Base-by-base conservation (phyloP, 108 stramenopile species). In the Schizochytrium sp. region DNA sequence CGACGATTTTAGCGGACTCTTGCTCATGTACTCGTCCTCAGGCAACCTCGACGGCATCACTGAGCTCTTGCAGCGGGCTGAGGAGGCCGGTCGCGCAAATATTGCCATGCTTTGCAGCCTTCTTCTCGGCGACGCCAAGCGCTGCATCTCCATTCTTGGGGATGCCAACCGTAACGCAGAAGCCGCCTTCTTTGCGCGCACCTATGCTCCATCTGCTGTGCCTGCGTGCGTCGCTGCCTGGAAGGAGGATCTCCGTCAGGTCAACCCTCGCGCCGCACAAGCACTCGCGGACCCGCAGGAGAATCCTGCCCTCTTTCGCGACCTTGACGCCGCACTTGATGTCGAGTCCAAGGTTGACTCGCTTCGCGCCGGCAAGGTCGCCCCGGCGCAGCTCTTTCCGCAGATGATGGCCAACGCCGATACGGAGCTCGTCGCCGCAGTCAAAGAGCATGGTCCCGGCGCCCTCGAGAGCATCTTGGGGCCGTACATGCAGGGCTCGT, bases 171-270 rank as follows among this genome's bases (percentile, higher is more conserved):
- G 99, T 45, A 89, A 98, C n/a, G 98, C 99, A 0, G 98, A 99
- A 91, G 98, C 99, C 58, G 98, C 98, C 16, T 96, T 99, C 93
- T 96, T 99, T 91, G 97, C 97, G 43, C 96, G 99, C 58, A 98
- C 98, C 8, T 99, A 98, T 91, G 91, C 97, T 51, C 99, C 99
- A 18, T 97, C 97, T 5, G 92, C 95, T 44, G 94, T 98, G 87
- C 93, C 97, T 6, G 94, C 96, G 72, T 94, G 97, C 83, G 97
- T 99, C 5, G 93, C 92, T 14, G 87, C 98, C 21, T 99, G 99
- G 99, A 98, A 97, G 91, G 90, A 92, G 63, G 97, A 98, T 90
- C 93, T 99, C 53, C 89, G 93, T 34, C 91, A 92, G 57, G 92
- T 95, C 53, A 96, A 95, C 87, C 96, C 96, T 88, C 93, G 96